Evolutionary conservation across 1,284 basidiomycete species (phyloP).

Genomic region (Austroboletus rostrupii): DNA sequence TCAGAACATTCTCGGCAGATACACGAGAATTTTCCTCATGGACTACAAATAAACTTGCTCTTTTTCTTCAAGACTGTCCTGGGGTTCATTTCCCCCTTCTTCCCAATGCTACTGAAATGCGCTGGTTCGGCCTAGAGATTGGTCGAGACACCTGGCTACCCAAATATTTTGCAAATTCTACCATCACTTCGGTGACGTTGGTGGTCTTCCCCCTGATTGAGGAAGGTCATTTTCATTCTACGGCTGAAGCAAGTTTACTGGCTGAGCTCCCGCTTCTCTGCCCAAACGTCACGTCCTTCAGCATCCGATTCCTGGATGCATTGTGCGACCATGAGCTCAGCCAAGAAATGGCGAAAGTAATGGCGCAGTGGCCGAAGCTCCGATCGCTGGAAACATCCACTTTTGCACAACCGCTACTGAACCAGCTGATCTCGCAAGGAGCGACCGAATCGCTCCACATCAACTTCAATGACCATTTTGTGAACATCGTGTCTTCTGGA

Average conservation of each 20-base stretch:
- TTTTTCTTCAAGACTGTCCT: constrained; percentile 5
- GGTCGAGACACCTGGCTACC: constrained; percentile 11
- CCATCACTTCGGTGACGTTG: constrained; percentile 8
- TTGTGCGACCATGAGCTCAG: too few relatives aligned
- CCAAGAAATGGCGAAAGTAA: too few relatives aligned
- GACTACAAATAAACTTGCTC: background rate
- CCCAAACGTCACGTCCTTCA: too few relatives aligned
- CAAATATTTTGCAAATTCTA: constrained; percentile 7
- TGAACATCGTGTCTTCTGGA: background rate
- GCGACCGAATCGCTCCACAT: constrained; percentile 5
- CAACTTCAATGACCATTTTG: constrained; percentile 1
- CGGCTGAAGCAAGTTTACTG: background rate
- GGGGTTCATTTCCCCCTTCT: constrained; percentile 10
- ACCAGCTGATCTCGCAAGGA: constrained; percentile 1
- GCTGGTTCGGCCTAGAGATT: constrained; percentile 1
- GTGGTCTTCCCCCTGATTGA: constrained; percentile 5
- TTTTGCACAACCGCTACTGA: constrained; percentile 10
- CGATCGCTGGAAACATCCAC: background rate
- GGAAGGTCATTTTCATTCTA: constrained; percentile 3
- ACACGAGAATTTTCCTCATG: background rate
- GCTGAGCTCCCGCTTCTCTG: too few relatives aligned
- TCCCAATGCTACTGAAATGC: constrained; percentile 10
- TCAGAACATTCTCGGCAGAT: constrained; percentile 6
- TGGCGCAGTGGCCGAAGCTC: constrained; percentile 8
- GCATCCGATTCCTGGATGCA: too few relatives aligned